Evolutionary conservation across 345 rosid genomes (phyloP).

Genomic region (Balakata baccata): DNA sequence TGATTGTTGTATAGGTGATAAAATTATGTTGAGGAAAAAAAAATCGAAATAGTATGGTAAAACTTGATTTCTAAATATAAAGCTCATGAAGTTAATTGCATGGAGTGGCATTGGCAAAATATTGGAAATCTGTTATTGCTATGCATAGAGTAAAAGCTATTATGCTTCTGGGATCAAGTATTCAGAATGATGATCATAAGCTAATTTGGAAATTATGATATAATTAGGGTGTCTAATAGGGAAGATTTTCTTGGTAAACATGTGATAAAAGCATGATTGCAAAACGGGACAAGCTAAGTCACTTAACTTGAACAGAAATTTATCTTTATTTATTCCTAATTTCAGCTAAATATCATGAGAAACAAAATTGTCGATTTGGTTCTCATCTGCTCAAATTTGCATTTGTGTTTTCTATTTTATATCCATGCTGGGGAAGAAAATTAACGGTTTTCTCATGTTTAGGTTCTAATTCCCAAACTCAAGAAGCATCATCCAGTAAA

Average conservation of each 20-base stretch:
- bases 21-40: too few relatives aligned
- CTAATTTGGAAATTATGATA: background rate
- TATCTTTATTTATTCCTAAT: background rate
- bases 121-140: background rate
- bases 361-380: background rate
- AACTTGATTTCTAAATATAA: too few relatives aligned
- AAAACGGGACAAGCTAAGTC: background rate
- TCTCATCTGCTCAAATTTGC: background rate
- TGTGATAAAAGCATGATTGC: background rate
- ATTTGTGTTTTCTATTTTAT: background rate
- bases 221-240: background rate
- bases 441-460: background rate
- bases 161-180: background rate
- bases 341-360: background rate
- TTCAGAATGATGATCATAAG: background rate
- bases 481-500: slow-evolving; percentile 22
- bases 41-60: too few relatives aligned
- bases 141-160: background rate
- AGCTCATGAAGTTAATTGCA: too few relatives aligned
- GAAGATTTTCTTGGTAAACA: background rate
- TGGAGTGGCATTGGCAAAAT: too few relatives aligned
- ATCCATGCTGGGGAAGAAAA: background rate
- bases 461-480: slow-evolving; percentile 26
- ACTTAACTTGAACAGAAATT: background rate
- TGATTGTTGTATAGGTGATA: too few relatives aligned